phyloP scores from a whole-genome alignment of 495 filamentous ascomycete species.

The Aspergillus sparsus region DNA sequence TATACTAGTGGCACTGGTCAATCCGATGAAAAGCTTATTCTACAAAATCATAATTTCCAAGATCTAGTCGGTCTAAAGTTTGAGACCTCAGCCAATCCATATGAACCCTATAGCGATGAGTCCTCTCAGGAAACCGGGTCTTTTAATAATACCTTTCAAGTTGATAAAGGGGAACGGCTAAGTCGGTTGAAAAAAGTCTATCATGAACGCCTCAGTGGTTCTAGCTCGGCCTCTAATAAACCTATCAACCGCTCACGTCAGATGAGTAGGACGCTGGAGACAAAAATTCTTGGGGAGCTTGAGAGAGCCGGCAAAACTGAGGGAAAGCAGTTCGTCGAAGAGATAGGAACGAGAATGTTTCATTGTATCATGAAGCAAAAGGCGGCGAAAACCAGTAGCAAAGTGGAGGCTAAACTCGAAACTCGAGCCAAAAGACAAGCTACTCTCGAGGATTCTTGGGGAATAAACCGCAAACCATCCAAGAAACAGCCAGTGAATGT shows the following conservation, averaged over 20 bases:
- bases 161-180: neutral
- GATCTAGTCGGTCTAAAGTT: conserved; percentile 14
- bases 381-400: conserved; percentile 13
- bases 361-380: conserved; percentile 32
- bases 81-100: neutral
- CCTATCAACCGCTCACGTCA: neutral
- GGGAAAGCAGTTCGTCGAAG: conserved; percentile 12
- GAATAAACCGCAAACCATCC: conserved; percentile 9
- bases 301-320: conserved; percentile 15
- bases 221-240: neutral
- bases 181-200: neutral
- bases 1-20: conserved; percentile 2
- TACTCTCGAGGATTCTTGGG: conserved; percentile 34
- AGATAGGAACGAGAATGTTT: conserved; percentile 21
- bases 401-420: conserved; percentile 15
- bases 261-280: neutral
- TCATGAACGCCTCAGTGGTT: neutral
- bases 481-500: conserved; percentile 8
- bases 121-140: conserved; percentile 1
- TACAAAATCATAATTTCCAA: neutral
- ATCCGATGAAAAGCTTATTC: conserved; percentile 11
- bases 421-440: conserved; percentile 29
- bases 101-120: neutral
- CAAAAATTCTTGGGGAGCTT: conserved; percentile 12
- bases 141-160: neutral